Conservation (phyloP, 2,329 filamentous ascomycete genomes). For the Botrytis cinerea region DNA sequence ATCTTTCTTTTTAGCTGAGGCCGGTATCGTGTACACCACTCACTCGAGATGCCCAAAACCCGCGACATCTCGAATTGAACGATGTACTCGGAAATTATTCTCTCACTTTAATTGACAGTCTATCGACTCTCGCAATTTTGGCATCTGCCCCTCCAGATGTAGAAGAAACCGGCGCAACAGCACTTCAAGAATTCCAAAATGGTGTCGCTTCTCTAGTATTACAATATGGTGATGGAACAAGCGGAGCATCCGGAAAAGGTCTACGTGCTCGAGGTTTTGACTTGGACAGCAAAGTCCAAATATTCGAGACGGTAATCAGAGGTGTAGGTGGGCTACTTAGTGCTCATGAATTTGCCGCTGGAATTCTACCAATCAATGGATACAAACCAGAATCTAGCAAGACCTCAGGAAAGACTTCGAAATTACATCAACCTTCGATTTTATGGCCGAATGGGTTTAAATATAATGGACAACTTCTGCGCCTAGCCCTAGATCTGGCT, state of each 20-base stretch:
- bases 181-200: constrained; percentile 74
- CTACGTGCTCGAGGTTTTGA: constrained; percentile 80
- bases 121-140: constrained; percentile 90
- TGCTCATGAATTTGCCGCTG: constrained; percentile 89
- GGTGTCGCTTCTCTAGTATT: constrained; percentile 74
- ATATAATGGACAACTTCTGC: constrained; percentile 87
- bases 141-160: constrained; percentile 69
- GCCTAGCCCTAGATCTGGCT: constrained; percentile 84
- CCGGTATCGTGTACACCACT: constrained; percentile 83
- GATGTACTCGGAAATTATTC: constrained; percentile 98
- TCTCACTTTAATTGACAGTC: constrained; percentile 88
- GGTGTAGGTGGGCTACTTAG: constrained; percentile 89
- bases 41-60: constrained; percentile 78
- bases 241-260: constrained; percentile 68
- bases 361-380: constrained; percentile 81
- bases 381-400: constrained; percentile 58
- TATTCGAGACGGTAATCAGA: constrained; percentile 96
- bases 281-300: constrained; percentile 95
- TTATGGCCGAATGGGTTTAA: constrained; percentile 74
- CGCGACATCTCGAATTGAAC: constrained; percentile 82
- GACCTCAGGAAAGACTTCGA: constrained; percentile 19
- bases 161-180: constrained; percentile 57
- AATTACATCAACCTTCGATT: constrained; percentile 55
- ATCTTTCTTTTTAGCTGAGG: constrained; percentile 58
- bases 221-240: constrained; percentile 83